phyloP scores from a whole-genome alignment of 148 eudicot genomes.

The Rheum nobile region DNA sequence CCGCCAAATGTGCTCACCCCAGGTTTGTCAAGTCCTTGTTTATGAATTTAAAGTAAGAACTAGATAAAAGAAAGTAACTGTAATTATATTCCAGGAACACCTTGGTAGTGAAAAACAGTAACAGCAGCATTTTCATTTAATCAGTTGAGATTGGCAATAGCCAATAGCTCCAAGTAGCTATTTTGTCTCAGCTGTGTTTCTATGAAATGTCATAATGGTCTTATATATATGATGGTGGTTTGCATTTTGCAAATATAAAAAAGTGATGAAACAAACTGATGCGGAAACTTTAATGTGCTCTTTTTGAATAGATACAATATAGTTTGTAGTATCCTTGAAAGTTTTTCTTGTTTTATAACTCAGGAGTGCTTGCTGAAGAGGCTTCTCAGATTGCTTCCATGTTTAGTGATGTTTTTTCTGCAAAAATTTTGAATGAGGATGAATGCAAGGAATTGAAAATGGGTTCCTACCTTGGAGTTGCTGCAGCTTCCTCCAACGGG shows the following conservation, averaged over 20 bases:
- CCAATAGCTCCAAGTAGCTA: neutral
- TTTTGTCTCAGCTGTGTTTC: neutral
- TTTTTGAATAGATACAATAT: neutral
- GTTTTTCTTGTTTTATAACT: neutral
- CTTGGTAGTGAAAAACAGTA: neutral
- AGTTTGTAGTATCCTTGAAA: neutral
- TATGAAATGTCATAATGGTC: neutral
- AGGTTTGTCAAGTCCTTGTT: constrained; percentile 25
- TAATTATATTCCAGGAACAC: neutral
- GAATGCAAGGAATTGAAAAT: constrained; percentile 83
- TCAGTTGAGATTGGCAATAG: neutral
- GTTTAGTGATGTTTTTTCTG: constrained; percentile 72
- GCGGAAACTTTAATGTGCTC: neutral
- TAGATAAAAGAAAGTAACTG: neutral
- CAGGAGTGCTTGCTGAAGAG: constrained; percentile 85
- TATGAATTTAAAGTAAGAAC: neutral
- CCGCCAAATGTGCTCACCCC: constrained; percentile 98
- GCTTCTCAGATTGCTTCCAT: constrained; percentile 71
- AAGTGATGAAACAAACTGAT: neutral
- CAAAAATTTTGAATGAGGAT: constrained; percentile 60
- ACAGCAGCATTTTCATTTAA: neutral
- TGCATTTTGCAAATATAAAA: neutral
- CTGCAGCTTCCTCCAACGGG: constrained; percentile 94
- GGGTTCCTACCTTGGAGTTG: constrained; percentile 97
- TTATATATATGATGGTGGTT: neutral